Evolutionary conservation across 2,329 filamentous ascomycete species (phyloP).

Genomic region (Trichoderma gracile): DNA sequence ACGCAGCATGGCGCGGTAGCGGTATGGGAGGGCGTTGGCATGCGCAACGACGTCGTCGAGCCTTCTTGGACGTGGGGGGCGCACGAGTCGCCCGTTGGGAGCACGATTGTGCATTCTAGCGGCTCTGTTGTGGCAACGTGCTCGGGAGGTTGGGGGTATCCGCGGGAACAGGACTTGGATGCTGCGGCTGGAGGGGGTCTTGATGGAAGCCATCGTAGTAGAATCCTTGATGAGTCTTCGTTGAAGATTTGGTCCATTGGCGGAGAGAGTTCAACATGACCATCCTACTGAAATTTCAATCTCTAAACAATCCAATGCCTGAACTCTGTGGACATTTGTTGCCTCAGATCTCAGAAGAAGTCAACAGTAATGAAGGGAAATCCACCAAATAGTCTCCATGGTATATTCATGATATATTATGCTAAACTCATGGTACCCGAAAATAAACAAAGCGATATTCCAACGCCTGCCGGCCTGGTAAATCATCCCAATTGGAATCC

Average conservation of each 20-base stretch:
- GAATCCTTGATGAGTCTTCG: conserved; percentile 30
- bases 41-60: conserved; percentile 44
- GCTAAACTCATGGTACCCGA: not conserved
- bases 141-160: conserved; percentile 54
- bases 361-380: not conserved
- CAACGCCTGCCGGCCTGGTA: not conserved
- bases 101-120: conserved; percentile 52
- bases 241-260: conserved; percentile 32
- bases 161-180: conserved; percentile 15
- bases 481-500: not conserved
- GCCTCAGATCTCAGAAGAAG: not conserved
- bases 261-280: not conserved
- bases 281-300: too few species aligned
- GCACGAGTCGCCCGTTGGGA: conserved; percentile 51
- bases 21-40: conserved; percentile 60
- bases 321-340: not conserved
- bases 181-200: conserved; percentile 11
- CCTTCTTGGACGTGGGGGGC: conserved; percentile 54
- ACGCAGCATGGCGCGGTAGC: conserved; percentile 54
- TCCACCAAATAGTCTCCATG: not conserved
- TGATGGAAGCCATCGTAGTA: not conserved
- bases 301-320: too few species aligned
- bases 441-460: not conserved
- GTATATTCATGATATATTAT: conserved; percentile 9
- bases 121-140: conserved; percentile 60